Conservation (phyloP, 2,329 filamentous ascomycete genomes). For the Colletotrichum eremochloae region DNA sequence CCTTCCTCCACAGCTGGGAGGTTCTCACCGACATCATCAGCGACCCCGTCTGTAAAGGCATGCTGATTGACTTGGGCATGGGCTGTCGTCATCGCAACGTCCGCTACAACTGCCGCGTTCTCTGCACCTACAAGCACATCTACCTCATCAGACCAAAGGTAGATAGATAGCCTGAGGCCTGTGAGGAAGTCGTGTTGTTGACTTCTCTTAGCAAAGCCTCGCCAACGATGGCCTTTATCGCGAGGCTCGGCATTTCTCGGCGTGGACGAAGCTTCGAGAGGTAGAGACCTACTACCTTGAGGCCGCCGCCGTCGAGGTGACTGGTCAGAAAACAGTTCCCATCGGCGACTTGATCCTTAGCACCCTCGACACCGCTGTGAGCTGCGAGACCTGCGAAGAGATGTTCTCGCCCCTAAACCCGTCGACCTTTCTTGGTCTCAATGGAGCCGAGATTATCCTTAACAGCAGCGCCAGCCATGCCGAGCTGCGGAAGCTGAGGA, state of each 20-base stretch:
- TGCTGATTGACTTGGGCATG: slow-evolving; percentile 74
- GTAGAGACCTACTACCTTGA: slow-evolving; percentile 12
- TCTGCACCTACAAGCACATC: slow-evolving; percentile 72
- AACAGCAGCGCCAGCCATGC: slow-evolving; percentile 51
- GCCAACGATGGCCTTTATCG: slow-evolving; percentile 55
- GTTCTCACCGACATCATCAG: slow-evolving; percentile 71
- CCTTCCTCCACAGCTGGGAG: slow-evolving; percentile 72
- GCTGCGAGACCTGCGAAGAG: slow-evolving; percentile 57
- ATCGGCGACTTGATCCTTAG: slow-evolving; percentile 58
- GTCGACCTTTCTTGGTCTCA: slow-evolving; percentile 4
- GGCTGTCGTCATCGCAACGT: slow-evolving; percentile 67
- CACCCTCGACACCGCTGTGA: slow-evolving; percentile 53
- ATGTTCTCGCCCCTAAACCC: slow-evolving; percentile 52
- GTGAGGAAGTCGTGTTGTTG: not conserved
- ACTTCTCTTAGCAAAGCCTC: slow-evolving; percentile 41
- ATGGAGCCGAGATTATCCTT: slow-evolving; percentile 33
- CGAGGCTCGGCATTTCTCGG: slow-evolving; percentile 57
- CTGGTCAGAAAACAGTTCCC: slow-evolving; percentile 49
- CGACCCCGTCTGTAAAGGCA: slow-evolving; percentile 71
- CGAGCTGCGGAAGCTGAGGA: slow-evolving; percentile 75
- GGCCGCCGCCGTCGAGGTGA: not conserved
- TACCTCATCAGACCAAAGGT: slow-evolving; percentile 79
- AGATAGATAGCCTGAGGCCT: slow-evolving; percentile 48
- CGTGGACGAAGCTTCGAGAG: slow-evolving; percentile 54
- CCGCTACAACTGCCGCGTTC: slow-evolving; percentile 54